Base-by-base conservation (phyloP, 139 green algal species). In the Chlamydomonas incerta region DNA sequence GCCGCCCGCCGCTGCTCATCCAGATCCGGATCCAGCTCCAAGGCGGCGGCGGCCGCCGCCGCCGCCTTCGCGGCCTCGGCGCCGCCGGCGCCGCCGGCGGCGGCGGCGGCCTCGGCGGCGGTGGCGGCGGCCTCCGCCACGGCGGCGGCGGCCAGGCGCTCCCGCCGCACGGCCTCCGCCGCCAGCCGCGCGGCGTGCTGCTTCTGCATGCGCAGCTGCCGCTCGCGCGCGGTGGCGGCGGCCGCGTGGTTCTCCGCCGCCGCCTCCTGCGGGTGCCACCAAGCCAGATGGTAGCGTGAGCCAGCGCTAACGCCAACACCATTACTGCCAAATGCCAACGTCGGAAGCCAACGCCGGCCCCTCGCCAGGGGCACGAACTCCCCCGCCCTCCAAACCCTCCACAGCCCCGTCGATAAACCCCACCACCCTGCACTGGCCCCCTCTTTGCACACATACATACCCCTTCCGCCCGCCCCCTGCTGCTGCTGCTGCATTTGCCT, bases 121-220 rank as follows among this genome's bases (percentile, higher is more conserved):
- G 67, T 33, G 13, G 65, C 80, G 17, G 33, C 31, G 2, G 21
- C 67, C 23, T 29, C 67, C 11, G 33, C 67, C 35, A 33, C 50
- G 24, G 80, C 46, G 2, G 66, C 66, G 15, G 80, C 80, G 23
- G 62, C 37, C 15, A 69, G 24, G 6, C 66, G 37, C 67, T 68
- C 67, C 66, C 34, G 28, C 6, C 66, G 66, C 11, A 31, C n/a
- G 31, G 62, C 37, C 50, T 76, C 80, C 80, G 50, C 33, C 34
- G 80, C 80, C 60, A 85, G 66, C 18, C 80, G 66, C 23, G 80
- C 80, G 1, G 47, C 50, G 80, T 85, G 80, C 33, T 85, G 66
- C 50, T 69, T 57, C 50, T 77, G 80, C 50, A 75, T 31, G 63
- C 46, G 50, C 21, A 33, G 50, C 31, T 85, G 66, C 5, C 66